phyloP scores from a whole-genome alignment of 1,139 yeast genomes.

The Debaryomycetaceae sp. region DNA sequence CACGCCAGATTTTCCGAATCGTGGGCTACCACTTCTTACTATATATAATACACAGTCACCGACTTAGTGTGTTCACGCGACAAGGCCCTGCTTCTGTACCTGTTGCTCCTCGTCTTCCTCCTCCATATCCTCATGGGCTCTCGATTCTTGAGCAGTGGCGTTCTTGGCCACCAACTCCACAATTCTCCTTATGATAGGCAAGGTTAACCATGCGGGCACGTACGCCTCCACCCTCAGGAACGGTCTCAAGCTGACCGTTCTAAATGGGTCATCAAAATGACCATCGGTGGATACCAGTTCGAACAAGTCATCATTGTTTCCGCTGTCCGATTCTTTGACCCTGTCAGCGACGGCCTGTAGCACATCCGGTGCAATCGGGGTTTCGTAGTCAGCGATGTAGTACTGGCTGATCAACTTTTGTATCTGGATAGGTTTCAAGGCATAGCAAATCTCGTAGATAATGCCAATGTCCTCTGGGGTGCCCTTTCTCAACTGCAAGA shows the following conservation, averaged over 20 bases:
- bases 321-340: slow-evolving; percentile 62
- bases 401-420: slow-evolving; percentile 90
- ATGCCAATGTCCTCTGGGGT: slow-evolving; percentile 89
- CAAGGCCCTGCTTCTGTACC: slow-evolving; percentile 5
- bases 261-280: slow-evolving; percentile 84
- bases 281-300: slow-evolving; percentile 72
- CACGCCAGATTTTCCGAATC: not conserved
- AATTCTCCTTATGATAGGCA: slow-evolving; percentile 83
- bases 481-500: slow-evolving; percentile 86
- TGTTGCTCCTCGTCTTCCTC: slow-evolving; percentile 12
- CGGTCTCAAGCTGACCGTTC: slow-evolving; percentile 79
- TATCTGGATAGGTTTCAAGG: slow-evolving; percentile 88
- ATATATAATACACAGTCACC: slow-evolving; percentile 2
- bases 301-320: slow-evolving; percentile 62
- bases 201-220: slow-evolving; percentile 91
- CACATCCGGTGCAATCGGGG: slow-evolving; percentile 84
- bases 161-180: slow-evolving; percentile 87
- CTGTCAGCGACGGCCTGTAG: slow-evolving; percentile 79
- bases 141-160: slow-evolving; percentile 48
- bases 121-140: slow-evolving; percentile 9
- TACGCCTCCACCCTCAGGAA: slow-evolving; percentile 91
- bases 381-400: slow-evolving; percentile 90
- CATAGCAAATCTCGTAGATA: slow-evolving; percentile 91
- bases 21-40: slow-evolving; percentile 1
- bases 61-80: slow-evolving; percentile 2